These are phyloP conservation scores for Bocquillonia castaneifolia DNA, from an alignment of 441 rosid species.

Conservation along the genomic window DNA sequence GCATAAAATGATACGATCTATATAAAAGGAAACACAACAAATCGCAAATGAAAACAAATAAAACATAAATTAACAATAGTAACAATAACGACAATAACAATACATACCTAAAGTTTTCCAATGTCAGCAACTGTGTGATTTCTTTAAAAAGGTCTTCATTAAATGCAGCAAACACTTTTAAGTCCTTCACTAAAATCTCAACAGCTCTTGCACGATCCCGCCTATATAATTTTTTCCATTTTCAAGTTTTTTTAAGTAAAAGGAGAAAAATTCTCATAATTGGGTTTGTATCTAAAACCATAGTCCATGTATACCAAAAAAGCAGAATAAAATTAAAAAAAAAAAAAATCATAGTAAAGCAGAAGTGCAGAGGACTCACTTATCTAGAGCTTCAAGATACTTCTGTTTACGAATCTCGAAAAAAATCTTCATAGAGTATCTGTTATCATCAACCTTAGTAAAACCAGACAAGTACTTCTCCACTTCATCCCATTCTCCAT, in stretches of 20 bases:
- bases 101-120: slow-evolving; percentile 68
- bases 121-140: slow-evolving; percentile 66
- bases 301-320: not conserved
- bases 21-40: not conserved
- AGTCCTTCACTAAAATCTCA: slow-evolving; percentile 71
- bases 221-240: slow-evolving; percentile 28
- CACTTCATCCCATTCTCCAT: slow-evolving; percentile 87
- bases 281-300: no score
- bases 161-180: slow-evolving; percentile 68
- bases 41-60: not conserved
- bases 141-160: slow-evolving; percentile 81
- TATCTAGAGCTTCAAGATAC: slow-evolving; percentile 77
- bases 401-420: slow-evolving; percentile 83
- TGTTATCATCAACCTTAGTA: slow-evolving; percentile 73
- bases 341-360: no score
- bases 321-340: not conserved
- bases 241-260: not conserved
- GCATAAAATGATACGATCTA: not conserved
- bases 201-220: slow-evolving; percentile 69
- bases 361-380: no score
- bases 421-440: slow-evolving; percentile 84
- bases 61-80: no score
- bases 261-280: not conserved
- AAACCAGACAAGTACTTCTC: slow-evolving; percentile 81
- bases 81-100: not conserved